Conservation (phyloP, 2,329 filamentous ascomycete species). For the Sporothrix schenckii region DNA sequence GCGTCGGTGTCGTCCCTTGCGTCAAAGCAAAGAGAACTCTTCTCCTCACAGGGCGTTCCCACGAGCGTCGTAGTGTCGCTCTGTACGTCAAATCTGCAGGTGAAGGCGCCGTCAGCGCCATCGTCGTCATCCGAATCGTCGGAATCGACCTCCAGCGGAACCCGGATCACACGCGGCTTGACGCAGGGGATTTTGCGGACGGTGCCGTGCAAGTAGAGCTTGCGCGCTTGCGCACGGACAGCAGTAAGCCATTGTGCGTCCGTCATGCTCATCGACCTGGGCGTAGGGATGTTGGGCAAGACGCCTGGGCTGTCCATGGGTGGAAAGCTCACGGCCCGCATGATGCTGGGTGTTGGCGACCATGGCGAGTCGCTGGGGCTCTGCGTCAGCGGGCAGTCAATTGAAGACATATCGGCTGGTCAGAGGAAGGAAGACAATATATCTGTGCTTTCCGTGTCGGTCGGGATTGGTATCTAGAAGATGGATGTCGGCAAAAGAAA, state of each 20-base stretch:
- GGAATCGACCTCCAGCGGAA: background rate
- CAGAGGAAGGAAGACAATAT: background rate
- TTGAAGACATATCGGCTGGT: background rate
- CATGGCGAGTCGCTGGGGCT: background rate
- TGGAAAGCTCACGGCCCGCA: constrained; percentile 9
- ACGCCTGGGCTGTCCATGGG: background rate
- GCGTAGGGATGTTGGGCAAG: background rate
- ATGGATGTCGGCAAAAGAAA: background rate
- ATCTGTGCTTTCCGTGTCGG: background rate
- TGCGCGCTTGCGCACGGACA: background rate
- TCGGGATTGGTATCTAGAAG: background rate
- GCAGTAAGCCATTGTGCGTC: constrained; percentile 4
- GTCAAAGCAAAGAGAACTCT: background rate
- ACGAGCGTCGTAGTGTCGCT: background rate
- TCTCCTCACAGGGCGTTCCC: background rate
- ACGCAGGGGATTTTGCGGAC: background rate
- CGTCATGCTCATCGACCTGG: constrained; percentile 2
- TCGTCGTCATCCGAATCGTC: background rate
- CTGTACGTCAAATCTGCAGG: background rate
- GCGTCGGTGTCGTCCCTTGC: background rate
- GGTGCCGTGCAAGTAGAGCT: background rate
- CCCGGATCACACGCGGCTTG: background rate
- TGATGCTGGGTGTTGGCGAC: background rate
- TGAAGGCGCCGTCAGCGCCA: too few relatives aligned
- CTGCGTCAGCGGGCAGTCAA: background rate